phyloP scores from a whole-genome alignment of 2,329 filamentous ascomycete species.

The Zasmidium citrigriseum region DNA sequence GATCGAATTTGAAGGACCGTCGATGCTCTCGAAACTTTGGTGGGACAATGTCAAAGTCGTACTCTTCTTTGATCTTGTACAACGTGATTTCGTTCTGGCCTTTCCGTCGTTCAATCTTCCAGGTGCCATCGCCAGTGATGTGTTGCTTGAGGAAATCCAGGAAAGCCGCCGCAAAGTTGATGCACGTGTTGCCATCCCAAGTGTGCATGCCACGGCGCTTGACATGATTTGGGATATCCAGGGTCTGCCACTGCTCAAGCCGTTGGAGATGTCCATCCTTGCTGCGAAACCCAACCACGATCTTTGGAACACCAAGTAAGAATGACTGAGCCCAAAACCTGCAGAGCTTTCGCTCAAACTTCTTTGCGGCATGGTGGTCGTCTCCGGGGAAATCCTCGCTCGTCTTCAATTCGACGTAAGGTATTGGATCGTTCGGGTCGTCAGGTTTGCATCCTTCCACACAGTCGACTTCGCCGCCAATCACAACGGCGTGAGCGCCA shows the following conservation, averaged over 20 bases:
- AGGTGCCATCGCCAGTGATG: constrained; percentile 67
- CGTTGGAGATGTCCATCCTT: constrained; percentile 69
- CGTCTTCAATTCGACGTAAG: constrained; percentile 96
- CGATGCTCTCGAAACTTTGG: constrained; percentile 14
- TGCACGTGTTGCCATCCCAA: constrained; percentile 93
- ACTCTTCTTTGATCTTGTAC: constrained; percentile 55
- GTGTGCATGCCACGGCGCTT: constrained; percentile 63
- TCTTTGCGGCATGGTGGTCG: constrained; percentile 66
- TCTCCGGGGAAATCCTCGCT: constrained; percentile 46
- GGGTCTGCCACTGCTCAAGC: constrained; percentile 78
- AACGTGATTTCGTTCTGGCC: constrained; percentile 69
- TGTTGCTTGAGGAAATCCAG: constrained; percentile 57
- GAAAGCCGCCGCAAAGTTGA: constrained; percentile 82
- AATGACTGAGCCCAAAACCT: constrained; percentile 98
- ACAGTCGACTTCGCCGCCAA: constrained; percentile 93
- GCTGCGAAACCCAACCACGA: constrained; percentile 85
- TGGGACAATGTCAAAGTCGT: constrained; percentile 17
- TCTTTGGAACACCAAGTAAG: constrained; percentile 85
- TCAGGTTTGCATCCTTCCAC: constrained; percentile 82
- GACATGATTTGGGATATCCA: constrained; percentile 74
- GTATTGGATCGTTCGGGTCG: constrained; percentile 65
- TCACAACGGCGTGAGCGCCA: constrained; percentile 70
- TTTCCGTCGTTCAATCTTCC: constrained; percentile 71
- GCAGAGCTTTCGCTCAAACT: constrained; percentile 80
- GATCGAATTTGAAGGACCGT: constrained; percentile 5